Percentiles rank a stretch among this genome's conserved stretches.
phyloP scores from a whole-genome alignment of 805 yeast species.

The Lachancea quebecensis region DNA sequence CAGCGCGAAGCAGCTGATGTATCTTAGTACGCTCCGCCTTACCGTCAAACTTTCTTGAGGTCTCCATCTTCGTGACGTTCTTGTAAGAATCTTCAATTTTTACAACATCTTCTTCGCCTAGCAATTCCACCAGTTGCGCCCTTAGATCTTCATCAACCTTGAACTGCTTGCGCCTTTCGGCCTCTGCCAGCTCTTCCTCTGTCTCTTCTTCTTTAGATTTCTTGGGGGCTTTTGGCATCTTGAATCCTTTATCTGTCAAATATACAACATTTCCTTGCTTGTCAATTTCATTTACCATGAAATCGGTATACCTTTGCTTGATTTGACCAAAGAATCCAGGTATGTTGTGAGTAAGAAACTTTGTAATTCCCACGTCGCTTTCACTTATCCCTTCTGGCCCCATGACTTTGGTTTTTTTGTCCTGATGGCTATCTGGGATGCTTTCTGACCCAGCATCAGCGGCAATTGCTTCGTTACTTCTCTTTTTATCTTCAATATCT shows the following conservation, averaged over 20 bases:
- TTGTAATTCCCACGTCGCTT: conserved; percentile 80
- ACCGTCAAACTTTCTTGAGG: conserved; percentile 50
- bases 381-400: conserved; percentile 35
- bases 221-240: conserved; percentile 44
- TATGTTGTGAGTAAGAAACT: conserved; percentile 46
- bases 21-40: conserved; percentile 70
- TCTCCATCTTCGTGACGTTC: conserved; percentile 51
- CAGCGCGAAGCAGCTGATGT: conserved; percentile 69
- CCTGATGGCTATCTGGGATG: background rate
- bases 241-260: conserved; percentile 66
- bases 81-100: conserved; percentile 48
- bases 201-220: conserved; percentile 35
- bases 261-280: conserved; percentile 63
- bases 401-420: conserved; percentile 2
- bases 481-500: conserved; percentile 1
- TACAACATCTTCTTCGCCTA: conserved; percentile 57
- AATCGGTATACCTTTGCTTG: conserved; percentile 89
- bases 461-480: background rate
- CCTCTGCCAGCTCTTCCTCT: conserved; percentile 29
- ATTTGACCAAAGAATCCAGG: conserved; percentile 71
- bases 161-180: conserved; percentile 31
- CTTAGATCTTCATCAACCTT: conserved; percentile 42
- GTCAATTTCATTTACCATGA: conserved; percentile 84
- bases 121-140: conserved; percentile 40
- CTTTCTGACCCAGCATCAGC: background rate